phyloP scores from a whole-genome alignment of 106 monocot species.

The Agapanthus africanus region DNA sequence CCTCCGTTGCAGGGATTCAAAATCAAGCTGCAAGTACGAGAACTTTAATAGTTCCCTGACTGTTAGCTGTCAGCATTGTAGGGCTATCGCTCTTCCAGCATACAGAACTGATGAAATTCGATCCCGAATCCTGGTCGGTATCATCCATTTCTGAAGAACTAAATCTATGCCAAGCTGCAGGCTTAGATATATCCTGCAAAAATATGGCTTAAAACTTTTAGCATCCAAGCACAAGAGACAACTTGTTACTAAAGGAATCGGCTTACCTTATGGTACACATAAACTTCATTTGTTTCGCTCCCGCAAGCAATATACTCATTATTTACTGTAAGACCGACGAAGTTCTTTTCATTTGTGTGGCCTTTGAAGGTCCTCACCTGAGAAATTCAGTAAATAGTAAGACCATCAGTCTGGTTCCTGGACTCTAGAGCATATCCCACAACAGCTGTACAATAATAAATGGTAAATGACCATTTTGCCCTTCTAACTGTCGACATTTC shows the following conservation, averaged over 20 bases:
- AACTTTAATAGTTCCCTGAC: slow-evolving; percentile 92
- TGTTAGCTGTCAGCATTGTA: slow-evolving; percentile 90
- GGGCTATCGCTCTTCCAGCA: slow-evolving; percentile 98
- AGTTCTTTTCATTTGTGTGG: slow-evolving; percentile 96
- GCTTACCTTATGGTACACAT: slow-evolving; percentile 86
- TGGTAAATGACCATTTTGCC: not conserved
- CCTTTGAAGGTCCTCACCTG: slow-evolving; percentile 91
- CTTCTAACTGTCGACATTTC: too few relatives aligned
- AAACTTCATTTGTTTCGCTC: slow-evolving; percentile 95
- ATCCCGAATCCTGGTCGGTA: slow-evolving; percentile 62
- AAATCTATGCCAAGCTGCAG: slow-evolving; percentile 79
- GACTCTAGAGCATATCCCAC: not conserved
- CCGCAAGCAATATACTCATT: slow-evolving; percentile 96
- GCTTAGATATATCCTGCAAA: slow-evolving; percentile 79
- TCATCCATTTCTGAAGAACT: slow-evolving; percentile 72
- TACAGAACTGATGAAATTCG: slow-evolving; percentile 92
- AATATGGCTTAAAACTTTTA: not conserved
- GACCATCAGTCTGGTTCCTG: not conserved
- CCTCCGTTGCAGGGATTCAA: too few relatives aligned
- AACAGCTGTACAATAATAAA: not conserved
- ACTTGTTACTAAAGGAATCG: not conserved
- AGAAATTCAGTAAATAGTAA: not conserved
- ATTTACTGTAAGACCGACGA: slow-evolving; percentile 89
- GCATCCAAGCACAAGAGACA: not conserved
- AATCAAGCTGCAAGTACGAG: slow-evolving; percentile 80